Evolutionary conservation across 2,329 filamentous ascomycete species (phyloP).

Genomic region (Neurospora crassa): DNA sequence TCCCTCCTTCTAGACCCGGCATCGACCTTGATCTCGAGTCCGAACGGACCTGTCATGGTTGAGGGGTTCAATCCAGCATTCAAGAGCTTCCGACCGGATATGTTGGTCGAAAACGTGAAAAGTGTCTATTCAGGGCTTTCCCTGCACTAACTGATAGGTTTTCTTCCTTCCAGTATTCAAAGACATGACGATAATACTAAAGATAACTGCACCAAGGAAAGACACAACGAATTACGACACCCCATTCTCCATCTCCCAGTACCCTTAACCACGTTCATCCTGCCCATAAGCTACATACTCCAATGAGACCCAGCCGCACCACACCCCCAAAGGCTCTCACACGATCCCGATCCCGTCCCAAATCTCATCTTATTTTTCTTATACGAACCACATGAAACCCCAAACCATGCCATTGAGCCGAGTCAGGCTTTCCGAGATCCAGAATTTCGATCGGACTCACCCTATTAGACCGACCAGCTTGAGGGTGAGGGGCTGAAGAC

Average conservation of each 20-base stretch:
- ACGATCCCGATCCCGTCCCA: background rate
- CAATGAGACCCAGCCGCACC: background rate
- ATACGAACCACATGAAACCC: background rate
- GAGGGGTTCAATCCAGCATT: background rate
- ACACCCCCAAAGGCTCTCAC: background rate
- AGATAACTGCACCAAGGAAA: background rate
- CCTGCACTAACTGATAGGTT: background rate
- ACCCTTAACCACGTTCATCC: background rate
- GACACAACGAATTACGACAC: background rate
- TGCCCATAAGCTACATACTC: background rate
- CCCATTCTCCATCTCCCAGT: background rate
- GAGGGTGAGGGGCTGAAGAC: background rate
- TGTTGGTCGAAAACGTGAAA: background rate
- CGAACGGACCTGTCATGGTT: background rate
- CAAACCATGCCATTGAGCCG: background rate
- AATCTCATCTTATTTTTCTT: background rate
- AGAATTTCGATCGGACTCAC: background rate
- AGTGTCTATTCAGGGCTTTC: background rate
- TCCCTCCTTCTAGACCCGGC: background rate
- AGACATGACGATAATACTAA: background rate
- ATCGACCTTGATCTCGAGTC: background rate
- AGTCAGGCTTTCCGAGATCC: background rate
- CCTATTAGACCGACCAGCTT: background rate
- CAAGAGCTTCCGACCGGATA: background rate
- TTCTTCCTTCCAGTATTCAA: background rate